Percentiles rank a stretch among this genome's conserved stretches.
These are phyloP conservation scores for Tausonia pullulans DNA, from an alignment of 1,284 basidiomycete species.

Conservation along the genomic window DNA sequence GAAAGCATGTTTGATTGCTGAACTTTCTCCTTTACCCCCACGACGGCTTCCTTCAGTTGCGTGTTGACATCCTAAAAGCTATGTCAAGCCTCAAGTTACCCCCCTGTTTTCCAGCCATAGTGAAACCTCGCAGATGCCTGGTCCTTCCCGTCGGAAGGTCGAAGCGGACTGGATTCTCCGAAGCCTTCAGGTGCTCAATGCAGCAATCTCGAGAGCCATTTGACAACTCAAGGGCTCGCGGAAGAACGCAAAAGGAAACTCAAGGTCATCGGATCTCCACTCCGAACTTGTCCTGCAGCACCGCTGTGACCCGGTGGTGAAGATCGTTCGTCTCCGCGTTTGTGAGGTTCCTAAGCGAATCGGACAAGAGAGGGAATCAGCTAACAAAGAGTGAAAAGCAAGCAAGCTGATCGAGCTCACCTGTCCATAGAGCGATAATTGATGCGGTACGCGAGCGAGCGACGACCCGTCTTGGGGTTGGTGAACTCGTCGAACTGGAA, in stretches of 20 bases:
- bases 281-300: constrained; percentile 37
- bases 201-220: too few species aligned
- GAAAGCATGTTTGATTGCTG: too few species aligned
- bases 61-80: too few species aligned
- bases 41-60: too few species aligned
- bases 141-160: too few species aligned
- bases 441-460: constrained; percentile 78
- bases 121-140: too few species aligned
- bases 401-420: constrained; percentile 33
- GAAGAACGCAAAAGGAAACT: background rate
- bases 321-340: constrained; percentile 81
- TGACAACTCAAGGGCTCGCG: background rate
- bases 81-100: too few species aligned
- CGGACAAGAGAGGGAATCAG: background rate
- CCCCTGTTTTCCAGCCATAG: too few species aligned
- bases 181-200: too few species aligned
- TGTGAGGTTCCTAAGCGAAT: constrained; percentile 54
- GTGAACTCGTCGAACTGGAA: constrained; percentile 77
- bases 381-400: background rate
- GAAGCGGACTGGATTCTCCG: too few species aligned
- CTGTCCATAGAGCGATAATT: constrained; percentile 96
- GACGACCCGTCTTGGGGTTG: constrained; percentile 75
- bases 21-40: too few species aligned
- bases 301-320: constrained; percentile 43
- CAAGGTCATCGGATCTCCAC: constrained; percentile 35